Evolutionary conservation across 108 stramenopile species (phyloP).

Genomic region (Nitzschia sp.): DNA sequence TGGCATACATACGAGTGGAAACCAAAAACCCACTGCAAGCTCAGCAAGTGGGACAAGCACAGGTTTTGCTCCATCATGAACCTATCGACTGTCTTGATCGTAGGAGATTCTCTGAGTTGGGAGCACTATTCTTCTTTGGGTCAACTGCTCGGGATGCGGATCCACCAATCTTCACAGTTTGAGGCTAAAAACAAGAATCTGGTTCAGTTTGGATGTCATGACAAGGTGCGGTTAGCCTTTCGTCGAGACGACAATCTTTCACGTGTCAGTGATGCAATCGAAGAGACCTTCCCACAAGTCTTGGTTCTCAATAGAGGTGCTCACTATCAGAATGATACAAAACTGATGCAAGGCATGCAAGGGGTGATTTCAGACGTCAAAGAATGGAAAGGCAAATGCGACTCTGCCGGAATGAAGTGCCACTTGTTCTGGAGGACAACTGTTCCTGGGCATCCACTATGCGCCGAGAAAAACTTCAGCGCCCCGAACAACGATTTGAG

Average conservation of each 20-base stretch:
- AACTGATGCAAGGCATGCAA: conserved; percentile 22
- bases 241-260: conserved; percentile 37
- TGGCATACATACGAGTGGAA: conserved; percentile 39
- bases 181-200: conserved; percentile 7
- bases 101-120: conserved; percentile 53
- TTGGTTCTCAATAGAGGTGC: conserved; percentile 56
- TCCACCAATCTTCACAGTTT: conserved; percentile 25
- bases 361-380: conserved; percentile 22
- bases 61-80: conserved; percentile 39
- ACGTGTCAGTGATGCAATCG: conserved; percentile 24
- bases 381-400: conserved; percentile 38
- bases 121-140: conserved; percentile 46
- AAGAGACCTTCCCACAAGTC: conserved; percentile 38
- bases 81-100: conserved; percentile 33
- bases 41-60: conserved; percentile 21
- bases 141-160: conserved; percentile 31
- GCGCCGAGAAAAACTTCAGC: conserved; percentile 32
- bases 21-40: conserved; percentile 25
- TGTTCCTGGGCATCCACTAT: conserved; percentile 56
- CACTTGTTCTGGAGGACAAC: conserved; percentile 44
- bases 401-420: conserved; percentile 19
- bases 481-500: conserved; percentile 39
- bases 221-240: conserved; percentile 24
- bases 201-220: conserved; percentile 30
- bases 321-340: conserved; percentile 39